Base-by-base conservation (phyloP, 495 filamentous ascomycete genomes). In the Annulohypoxylon moriforme region DNA sequence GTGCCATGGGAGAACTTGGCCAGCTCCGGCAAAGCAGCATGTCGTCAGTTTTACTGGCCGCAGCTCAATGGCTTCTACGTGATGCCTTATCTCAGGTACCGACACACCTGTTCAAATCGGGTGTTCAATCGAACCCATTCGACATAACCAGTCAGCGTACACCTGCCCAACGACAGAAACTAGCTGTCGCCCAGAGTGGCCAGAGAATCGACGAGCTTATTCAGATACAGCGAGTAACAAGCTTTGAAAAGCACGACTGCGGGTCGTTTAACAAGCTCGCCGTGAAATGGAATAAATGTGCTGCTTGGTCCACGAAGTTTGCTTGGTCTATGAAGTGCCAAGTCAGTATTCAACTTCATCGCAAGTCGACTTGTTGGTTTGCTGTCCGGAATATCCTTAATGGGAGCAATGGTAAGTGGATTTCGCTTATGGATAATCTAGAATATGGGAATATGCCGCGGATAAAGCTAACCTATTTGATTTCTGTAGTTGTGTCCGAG, bases 1-100 rank as follows among this genome's bases (percentile, higher is more conserved):
- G 57, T 25, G 69, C 69, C 1, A 42, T 14, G 10, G 24, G 60
- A 7, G 60, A 65, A 36, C 16, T 72, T 3, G 38, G 52, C 1
- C 18, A 47, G 5, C 10, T 22, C 60, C 22, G 22, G 3, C 22
- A 44, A n/a, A 1, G 34, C 31, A 1, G 3, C 22, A 29, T 22
- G 44, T 24, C n/a, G 2, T 60, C 47, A 14, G 16, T 69, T 33
- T 20, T 57, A 9, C 59, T 71, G 8, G 20, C 16, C 31, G 31
- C 49, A 4, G 57, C 63, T 6, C 60, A 42, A 27, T 34, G 55
- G 18, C 56, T 67, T n/a, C 31, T 71, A 50, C 27, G 47, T 4
- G 57, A 62, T 57, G 63, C 38, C 10, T 33, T 62, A 16, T 31
- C 13, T 1, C 50, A 69, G 18, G 20, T 69, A 13, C 40, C 50